These are phyloP conservation scores for Thuja plicata DNA, from an alignment of 83 land plant genomes.

Conservation along the genomic window DNA sequence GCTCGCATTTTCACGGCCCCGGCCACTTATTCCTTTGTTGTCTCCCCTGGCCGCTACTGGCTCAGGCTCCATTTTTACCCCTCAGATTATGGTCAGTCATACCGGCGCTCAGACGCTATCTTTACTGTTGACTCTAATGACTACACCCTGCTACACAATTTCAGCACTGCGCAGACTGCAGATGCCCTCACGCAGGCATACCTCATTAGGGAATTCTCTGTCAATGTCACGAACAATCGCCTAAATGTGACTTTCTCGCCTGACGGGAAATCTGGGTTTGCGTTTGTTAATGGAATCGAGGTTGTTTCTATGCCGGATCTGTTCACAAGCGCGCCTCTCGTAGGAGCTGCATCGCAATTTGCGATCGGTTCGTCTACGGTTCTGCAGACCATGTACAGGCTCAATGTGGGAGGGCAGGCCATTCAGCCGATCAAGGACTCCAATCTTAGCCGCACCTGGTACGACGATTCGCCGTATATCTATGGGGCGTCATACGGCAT, in stretches of 20 bases:
- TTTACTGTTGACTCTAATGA: constrained; percentile 37
- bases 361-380: constrained; percentile 12
- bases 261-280: constrained; percentile 25
- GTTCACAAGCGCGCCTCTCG: constrained; percentile 30
- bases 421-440: constrained; percentile 55
- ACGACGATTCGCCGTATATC: constrained; percentile 53
- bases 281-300: constrained; percentile 83
- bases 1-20: constrained; percentile 55
- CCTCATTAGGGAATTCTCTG: constrained; percentile 45
- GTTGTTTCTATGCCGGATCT: constrained; percentile 68
- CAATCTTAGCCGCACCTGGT: constrained; percentile 58
- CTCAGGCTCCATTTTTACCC: constrained; percentile 80
- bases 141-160: constrained; percentile 43
- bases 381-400: constrained; percentile 61
- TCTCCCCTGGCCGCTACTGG: constrained; percentile 35
- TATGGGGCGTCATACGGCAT: constrained; percentile 46
- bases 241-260: constrained; percentile 56
- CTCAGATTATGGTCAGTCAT: constrained; percentile 24
- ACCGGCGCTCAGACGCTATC: constrained; percentile 27
- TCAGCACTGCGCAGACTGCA: constrained; percentile 46
- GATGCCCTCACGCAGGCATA: constrained; percentile 45
- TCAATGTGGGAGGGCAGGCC: constrained; percentile 80
- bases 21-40: constrained; percentile 44
- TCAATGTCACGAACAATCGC: constrained; percentile 25
- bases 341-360: constrained; percentile 18